Base-by-base conservation (phyloP, 2,329 filamentous ascomycete genomes). In the Coniochaeta prunicola region DNA sequence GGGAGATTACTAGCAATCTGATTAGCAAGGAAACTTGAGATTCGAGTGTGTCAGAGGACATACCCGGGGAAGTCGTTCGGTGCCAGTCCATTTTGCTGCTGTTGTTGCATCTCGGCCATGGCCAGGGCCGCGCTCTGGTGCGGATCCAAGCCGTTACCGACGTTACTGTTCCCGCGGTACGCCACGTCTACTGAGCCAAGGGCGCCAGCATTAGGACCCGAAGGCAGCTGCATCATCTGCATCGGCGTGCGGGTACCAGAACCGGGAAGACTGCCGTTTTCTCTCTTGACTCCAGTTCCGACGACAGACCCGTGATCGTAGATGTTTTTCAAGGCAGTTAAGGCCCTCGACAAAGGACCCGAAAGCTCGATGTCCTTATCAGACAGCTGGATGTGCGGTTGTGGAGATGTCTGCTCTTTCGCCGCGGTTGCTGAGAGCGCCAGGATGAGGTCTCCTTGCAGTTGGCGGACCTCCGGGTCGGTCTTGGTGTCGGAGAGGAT, bases 41-140 rank as follows among this genome's bases (percentile, higher is more conserved):
- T 24, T 36, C 7, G n/a, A 24, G 30, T 17, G 30, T 5, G 30
- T 12, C 10, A 8, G 28, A 28, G 45, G n/a, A 31, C 72, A 64
- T 63, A 73, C 76, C 70, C 71, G 30, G 75, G 63, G 62, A 79
- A 79, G 19, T 82, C 53, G n/a, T 13, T 55, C 5, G 28, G 74
- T 76, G 10, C 82, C 82, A 66, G 84, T 83, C 68, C 53, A 31
- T 55, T 55, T 21, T 55, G 53, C 53, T 55, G 53, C 53, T 87
- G 84, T 74, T 85, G 85, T 67, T 87, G 84, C 75, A 88, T 78
- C 67, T 85, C 83, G 1, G 85, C 80, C 84, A 87, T 87, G 54
- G 84, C 82, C 42, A 87, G 70, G 1, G 85, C 84, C 0, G 84
- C 84, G 64, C 86, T 81, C 61, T 85, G 81, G 55, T 86, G 82